phyloP scores from a whole-genome alignment of 2,329 filamentous ascomycete species.

The Colletotrichum sp. region DNA sequence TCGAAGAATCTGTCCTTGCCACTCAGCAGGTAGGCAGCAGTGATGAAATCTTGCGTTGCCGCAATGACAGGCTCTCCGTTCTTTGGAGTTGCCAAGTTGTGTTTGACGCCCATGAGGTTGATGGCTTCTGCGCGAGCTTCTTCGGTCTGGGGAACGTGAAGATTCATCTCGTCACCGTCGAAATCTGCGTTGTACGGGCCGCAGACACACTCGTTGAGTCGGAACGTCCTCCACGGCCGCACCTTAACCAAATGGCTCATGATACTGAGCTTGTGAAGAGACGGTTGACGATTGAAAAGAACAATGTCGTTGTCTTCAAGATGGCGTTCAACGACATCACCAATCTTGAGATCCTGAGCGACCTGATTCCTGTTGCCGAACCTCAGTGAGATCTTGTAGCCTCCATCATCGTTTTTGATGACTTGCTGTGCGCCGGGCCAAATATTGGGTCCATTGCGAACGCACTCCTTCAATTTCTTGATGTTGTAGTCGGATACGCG shows the following conservation, averaged over 20 bases:
- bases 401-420: constrained; percentile 66
- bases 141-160: constrained; percentile 97
- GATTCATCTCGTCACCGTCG: constrained; percentile 98
- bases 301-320: constrained; percentile 95
- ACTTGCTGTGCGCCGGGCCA: constrained; percentile 92
- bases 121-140: constrained; percentile 95
- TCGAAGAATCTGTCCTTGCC: constrained; percentile 94
- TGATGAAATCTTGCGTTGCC: constrained; percentile 99
- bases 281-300: constrained; percentile 97
- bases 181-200: constrained; percentile 99
- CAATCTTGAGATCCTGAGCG: constrained; percentile 78
- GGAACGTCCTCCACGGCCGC: constrained; percentile 93
- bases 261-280: constrained; percentile 97
- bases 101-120: constrained; percentile 96
- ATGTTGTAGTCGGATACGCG: constrained; percentile 85
- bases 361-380: constrained; percentile 74
- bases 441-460: constrained; percentile 76
- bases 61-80: constrained; percentile 98
- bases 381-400: constrained; percentile 76
- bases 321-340: constrained; percentile 93
- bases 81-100: constrained; percentile 94
- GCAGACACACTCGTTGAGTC: constrained; percentile 97
- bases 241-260: constrained; percentile 95
- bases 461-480: constrained; percentile 75
- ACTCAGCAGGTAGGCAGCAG: constrained; percentile 88